Evolutionary conservation across 306 rosid species (phyloP).

Genomic region (Pachyrhizus erosus): DNA sequence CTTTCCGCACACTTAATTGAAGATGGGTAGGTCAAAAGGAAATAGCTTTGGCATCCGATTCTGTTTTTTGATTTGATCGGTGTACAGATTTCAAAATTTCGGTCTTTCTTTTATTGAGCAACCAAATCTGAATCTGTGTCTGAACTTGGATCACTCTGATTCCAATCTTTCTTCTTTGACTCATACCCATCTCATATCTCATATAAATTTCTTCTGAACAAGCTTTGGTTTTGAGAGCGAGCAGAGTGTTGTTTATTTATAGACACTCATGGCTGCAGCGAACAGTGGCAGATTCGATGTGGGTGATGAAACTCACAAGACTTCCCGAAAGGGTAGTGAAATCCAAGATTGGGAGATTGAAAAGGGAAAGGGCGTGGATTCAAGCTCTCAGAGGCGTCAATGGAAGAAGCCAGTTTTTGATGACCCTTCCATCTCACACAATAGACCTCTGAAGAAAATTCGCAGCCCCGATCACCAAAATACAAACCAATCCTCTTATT

Average conservation of each 20-base stretch:
- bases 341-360: slow-evolving; percentile 54
- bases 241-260: slow-evolving; percentile 28
- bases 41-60: slow-evolving; percentile 51
- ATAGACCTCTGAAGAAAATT: slow-evolving; percentile 81
- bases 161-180: slow-evolving; percentile 3
- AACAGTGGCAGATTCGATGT: slow-evolving; percentile 62
- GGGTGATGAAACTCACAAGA: slow-evolving; percentile 45
- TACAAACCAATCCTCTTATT: slow-evolving; percentile 42
- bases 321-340: slow-evolving; percentile 34
- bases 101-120: slow-evolving; percentile 31
- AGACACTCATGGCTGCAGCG: slow-evolving; percentile 56
- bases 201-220: not conserved
- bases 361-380: slow-evolving; percentile 46
- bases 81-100: slow-evolving; percentile 35
- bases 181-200: slow-evolving; percentile 32
- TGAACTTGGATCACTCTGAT: not conserved
- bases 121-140: slow-evolving; percentile 43
- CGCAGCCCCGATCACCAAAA: slow-evolving; percentile 62
- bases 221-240: slow-evolving; percentile 47
- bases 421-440: slow-evolving; percentile 60
- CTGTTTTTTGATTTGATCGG: slow-evolving; percentile 64
- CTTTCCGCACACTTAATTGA: not conserved
- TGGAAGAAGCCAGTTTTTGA: slow-evolving; percentile 70
- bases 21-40: slow-evolving; percentile 52
- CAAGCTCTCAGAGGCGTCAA: slow-evolving; percentile 50